Base-by-base conservation (phyloP, 2,329 filamentous ascomycete species). In the Thermoascus crustaceus region DNA sequence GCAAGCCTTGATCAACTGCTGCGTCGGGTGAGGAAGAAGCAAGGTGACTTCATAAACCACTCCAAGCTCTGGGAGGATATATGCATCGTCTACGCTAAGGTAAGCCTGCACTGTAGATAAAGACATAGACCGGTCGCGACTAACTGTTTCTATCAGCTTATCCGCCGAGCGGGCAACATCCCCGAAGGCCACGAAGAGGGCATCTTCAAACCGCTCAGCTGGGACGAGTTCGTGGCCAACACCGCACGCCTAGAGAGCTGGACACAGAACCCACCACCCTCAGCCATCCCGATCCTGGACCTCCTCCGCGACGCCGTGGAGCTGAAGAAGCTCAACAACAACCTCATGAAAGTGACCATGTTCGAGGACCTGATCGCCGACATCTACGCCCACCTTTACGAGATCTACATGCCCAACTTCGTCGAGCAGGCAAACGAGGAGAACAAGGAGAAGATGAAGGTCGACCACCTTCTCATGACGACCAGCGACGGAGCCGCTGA, bases 351-450 rank as follows among this genome's bases (percentile, higher is more conserved):
- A 60, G 75, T 82, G 1, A 75, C 78, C 0, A 72, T 80, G 7
- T 89, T 96, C 29, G 91, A 98, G 50, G 91, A 98, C 52, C 72
- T 96, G n/a, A 83, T 95, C 45, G 83, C 81, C 14, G 91, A 98
- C 60, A 80, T 84, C 32, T 98, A 94, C 58, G 82, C 85, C 1
- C 72, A 78, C 8, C 38, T 64, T 7, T 65, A 63, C 39, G 53
- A 64, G 25, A 44, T 57, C 30, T 63, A 60, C 29, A 48, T 58
- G 42, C 57, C 55, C 31, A 57, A 57, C 26, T 55, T 63, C 13
- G 44, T 63, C 17, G 55, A 64, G 35, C 58, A 61, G 41, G 54
- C 50, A 32, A 60, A 57, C 16, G 66, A 67, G 37, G 66, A 68
- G 37, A 65, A 60, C 34, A 63, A 62, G 30, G 63, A 67, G 29